Evolutionary conservation across 2,329 filamentous ascomycete species (phyloP).

Genomic region (Lachnellula cervina): DNA sequence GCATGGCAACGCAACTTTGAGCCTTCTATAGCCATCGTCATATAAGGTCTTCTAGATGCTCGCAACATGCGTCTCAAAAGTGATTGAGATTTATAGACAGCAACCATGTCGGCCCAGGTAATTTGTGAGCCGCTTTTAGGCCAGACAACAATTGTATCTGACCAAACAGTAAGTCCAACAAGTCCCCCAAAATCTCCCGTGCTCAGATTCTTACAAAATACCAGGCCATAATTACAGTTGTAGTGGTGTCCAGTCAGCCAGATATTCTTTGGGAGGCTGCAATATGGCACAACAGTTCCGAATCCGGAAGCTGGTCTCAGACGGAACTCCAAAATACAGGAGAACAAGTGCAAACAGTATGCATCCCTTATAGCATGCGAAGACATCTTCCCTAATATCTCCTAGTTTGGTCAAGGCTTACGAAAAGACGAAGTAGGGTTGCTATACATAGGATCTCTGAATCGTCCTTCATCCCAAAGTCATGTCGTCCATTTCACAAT

Average conservation of each 20-base stretch:
- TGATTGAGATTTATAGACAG: neutral
- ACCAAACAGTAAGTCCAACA: neutral
- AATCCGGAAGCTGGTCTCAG: conserved; percentile 1
- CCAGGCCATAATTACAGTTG: neutral
- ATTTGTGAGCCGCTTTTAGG: conserved; percentile 1
- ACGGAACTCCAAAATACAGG: neutral
- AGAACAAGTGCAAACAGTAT: neutral
- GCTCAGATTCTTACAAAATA: neutral
- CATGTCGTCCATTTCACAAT: conserved; percentile 5
- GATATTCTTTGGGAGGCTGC: conserved; percentile 1
- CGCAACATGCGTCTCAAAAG: too few relatives aligned
- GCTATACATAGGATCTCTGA: neutral
- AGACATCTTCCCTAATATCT: neutral
- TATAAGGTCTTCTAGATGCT: too few relatives aligned
- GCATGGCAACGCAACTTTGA: too few relatives aligned
- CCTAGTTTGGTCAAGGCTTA: neutral
- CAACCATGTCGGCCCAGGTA: conserved; percentile 1
- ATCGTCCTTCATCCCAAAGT: neutral
- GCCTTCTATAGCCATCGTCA: too few relatives aligned
- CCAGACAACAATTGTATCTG: neutral
- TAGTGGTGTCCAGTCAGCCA: neutral
- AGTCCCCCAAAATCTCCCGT: neutral
- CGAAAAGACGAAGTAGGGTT: neutral
- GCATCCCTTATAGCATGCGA: neutral
- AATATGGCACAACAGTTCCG: conserved; percentile 5